A percentile compares a stretch with the other conserved stretches of the same genome.
Evolutionary conservation across 768 basidiomycete genomes (phyloP).

Genomic region (Russula compacta): DNA sequence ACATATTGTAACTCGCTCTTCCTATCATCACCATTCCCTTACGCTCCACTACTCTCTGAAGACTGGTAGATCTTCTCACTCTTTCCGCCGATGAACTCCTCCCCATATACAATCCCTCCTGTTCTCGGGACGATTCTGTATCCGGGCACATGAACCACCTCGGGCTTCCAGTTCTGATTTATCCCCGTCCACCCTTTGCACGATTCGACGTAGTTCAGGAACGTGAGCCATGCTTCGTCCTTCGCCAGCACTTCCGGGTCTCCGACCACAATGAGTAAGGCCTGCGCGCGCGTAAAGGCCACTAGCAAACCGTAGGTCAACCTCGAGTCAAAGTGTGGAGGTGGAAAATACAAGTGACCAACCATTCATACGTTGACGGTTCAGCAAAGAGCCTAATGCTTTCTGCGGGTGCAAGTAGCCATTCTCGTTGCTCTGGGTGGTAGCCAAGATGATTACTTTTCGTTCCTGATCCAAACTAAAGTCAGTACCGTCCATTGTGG

Average conservation of each 20-base stretch:
- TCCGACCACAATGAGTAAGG: slow-evolving; percentile 53
- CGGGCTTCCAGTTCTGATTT: slow-evolving; percentile 30
- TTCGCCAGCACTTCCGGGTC: slow-evolving; percentile 49
- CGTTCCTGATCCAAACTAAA: slow-evolving; percentile 26
- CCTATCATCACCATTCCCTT: not conserved
- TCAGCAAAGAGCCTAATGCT: slow-evolving; percentile 30
- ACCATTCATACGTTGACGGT: slow-evolving; percentile 34
- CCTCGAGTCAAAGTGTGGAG: not conserved
- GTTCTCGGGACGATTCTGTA: not conserved
- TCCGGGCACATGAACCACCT: not conserved
- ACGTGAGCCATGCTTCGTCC: slow-evolving; percentile 48
- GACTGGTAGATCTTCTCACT: slow-evolving; percentile 1
- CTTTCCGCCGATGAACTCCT: slow-evolving; percentile 7
- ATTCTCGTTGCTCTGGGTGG: slow-evolving; percentile 27
- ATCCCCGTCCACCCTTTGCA: slow-evolving; percentile 48
- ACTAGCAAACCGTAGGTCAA: slow-evolving; percentile 30
- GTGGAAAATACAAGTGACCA: not conserved
- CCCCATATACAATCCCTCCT: not conserved
- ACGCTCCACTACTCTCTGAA: not conserved
- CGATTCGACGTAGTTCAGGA: slow-evolving; percentile 46
- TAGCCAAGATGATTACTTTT: slow-evolving; percentile 30
- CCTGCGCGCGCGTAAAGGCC: slow-evolving; percentile 56
- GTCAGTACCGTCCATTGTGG: not conserved
- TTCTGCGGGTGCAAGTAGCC: slow-evolving; percentile 20
- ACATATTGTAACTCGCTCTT: too few species aligned